Evolutionary conservation across 139 green algal genomes (phyloP).

Genomic region (Closterium sp.): DNA sequence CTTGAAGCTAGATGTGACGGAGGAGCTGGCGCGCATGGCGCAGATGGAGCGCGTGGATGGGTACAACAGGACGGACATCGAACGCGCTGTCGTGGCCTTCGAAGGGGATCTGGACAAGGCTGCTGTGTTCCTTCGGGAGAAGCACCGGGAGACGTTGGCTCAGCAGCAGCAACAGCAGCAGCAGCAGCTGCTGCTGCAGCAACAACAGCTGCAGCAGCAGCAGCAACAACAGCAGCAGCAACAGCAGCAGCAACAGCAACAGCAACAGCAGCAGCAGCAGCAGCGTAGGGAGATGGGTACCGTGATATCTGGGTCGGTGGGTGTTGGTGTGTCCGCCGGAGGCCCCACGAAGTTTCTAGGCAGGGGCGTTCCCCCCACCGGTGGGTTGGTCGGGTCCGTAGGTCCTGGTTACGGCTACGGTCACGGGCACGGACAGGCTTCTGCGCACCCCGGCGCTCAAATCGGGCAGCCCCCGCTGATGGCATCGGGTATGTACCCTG

Average conservation of each 20-base stretch:
- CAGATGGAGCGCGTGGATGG: slow-evolving; percentile 45
- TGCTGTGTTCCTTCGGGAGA: slow-evolving; percentile 17
- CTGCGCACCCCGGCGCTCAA: neutral
- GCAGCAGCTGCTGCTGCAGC: neutral
- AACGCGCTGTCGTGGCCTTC: slow-evolving; percentile 30
- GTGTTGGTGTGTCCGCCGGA: neutral
- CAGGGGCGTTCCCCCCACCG: neutral
- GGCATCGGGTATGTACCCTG: neutral
- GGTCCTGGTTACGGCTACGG: neutral
- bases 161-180: slow-evolving; percentile 25
- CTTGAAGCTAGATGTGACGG: slow-evolving; percentile 46
- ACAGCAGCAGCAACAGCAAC: slow-evolving; percentile 13
- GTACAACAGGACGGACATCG: slow-evolving; percentile 22
- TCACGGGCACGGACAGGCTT: neutral
- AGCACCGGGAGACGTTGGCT: neutral
- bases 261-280: slow-evolving; percentile 11
- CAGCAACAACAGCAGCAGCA: slow-evolving; percentile 1
- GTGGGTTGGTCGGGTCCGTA: neutral
- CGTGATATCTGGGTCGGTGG: neutral
- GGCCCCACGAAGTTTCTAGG: neutral
- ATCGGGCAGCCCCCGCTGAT: neutral
- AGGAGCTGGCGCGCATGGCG: slow-evolving; percentile 37
- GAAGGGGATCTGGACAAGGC: slow-evolving; percentile 47
- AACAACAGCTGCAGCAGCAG: slow-evolving; percentile 15
- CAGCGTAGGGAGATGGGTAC: neutral